phyloP scores from a whole-genome alignment of 805 yeast genomes.

The Cyberlindnera samutprakarnensis region DNA sequence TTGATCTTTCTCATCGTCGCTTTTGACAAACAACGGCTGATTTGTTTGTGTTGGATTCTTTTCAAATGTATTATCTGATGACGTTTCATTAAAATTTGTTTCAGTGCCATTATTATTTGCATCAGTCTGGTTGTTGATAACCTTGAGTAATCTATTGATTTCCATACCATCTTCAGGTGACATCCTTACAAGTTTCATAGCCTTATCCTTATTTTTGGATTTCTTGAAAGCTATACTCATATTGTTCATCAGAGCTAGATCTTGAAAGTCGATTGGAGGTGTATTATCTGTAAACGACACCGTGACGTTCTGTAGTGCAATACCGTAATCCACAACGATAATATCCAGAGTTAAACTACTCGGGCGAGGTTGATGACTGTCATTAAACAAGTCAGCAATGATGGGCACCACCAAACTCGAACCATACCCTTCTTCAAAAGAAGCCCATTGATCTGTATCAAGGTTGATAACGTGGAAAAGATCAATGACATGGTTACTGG shows the following conservation, averaged over 20 bases:
- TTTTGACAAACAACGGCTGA: too few species aligned
- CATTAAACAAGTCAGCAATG: background rate
- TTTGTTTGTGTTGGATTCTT: too few species aligned
- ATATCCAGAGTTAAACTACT: background rate
- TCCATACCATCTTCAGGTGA: too few species aligned
- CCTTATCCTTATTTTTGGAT: background rate
- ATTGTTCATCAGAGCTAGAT: background rate
- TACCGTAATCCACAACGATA: background rate
- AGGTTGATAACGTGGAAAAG: conserved; percentile 1
- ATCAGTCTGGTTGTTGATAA: too few species aligned
- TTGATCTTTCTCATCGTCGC: too few species aligned
- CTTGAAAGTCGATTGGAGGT: background rate
- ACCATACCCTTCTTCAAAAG: conserved; percentile 1
- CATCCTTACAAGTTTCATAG: background rate
- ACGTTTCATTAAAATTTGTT: too few species aligned
- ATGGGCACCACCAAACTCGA: background rate
- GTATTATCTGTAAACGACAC: background rate
- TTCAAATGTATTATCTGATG: too few species aligned
- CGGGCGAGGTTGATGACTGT: background rate
- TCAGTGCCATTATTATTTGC: background rate
- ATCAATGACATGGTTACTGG: background rate
- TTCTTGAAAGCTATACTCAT: background rate
- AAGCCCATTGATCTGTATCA: background rate
- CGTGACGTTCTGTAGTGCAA: background rate
- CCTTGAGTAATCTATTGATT: too few species aligned